phyloP scores from a whole-genome alignment of 108 stramenopile species.

The Skeletonema costatum region DNA sequence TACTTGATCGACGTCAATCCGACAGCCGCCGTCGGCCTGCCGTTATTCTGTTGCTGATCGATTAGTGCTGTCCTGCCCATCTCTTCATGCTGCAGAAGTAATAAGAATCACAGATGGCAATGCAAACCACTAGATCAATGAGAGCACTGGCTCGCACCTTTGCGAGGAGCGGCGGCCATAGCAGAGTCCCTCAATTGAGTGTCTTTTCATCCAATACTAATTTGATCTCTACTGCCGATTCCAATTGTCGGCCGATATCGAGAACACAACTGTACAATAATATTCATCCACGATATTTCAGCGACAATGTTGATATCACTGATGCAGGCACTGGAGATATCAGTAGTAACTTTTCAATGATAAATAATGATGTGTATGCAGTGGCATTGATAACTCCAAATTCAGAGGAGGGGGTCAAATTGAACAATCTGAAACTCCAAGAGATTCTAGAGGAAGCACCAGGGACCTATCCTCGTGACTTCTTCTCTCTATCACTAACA shows the following conservation, averaged over 20 bases:
- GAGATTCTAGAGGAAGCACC: slow-evolving; percentile 64
- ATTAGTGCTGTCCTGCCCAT: too few species aligned
- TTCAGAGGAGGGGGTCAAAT: slow-evolving; percentile 10
- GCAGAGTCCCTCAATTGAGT: background rate
- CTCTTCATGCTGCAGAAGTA: too few species aligned
- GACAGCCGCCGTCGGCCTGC: too few species aligned
- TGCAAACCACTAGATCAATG: background rate
- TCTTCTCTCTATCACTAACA: slow-evolving; percentile 73
- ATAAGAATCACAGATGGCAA: too few species aligned
- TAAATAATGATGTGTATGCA: slow-evolving; percentile 30
- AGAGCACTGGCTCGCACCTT: background rate
- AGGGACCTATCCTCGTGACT: slow-evolving; percentile 74
- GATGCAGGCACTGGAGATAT: too few species aligned
- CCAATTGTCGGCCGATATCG: background rate
- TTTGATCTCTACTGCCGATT: background rate
- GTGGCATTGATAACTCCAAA: slow-evolving; percentile 27
- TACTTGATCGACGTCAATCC: too few species aligned
- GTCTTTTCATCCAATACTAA: background rate
- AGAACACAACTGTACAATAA: background rate
- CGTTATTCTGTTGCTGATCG: too few species aligned
- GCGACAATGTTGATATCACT: background rate
- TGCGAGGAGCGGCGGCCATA: background rate
- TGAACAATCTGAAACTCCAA: slow-evolving; percentile 29
- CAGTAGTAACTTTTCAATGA: too few species aligned
- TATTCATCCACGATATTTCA: background rate